Evolutionary conservation across 352 stramenopile species (phyloP).

Genomic region (Thraustochytrium sp.): DNA sequence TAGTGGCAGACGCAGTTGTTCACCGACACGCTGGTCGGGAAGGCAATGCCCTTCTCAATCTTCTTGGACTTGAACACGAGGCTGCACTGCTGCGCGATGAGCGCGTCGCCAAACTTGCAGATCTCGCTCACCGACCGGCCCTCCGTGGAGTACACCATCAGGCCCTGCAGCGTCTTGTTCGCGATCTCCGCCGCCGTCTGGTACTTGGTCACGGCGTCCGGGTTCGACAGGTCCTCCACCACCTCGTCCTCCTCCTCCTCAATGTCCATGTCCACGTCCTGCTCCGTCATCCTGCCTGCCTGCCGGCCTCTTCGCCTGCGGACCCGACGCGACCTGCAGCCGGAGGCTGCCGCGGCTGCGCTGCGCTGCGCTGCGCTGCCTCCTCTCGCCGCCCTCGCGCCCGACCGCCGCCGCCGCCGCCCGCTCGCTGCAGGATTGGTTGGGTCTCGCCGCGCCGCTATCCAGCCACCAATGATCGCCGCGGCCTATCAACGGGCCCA

Average conservation of each 20-base stretch:
- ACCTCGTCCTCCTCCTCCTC: slow-evolving; percentile 5
- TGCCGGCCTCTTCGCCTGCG: no score
- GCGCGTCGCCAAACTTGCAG: slow-evolving; percentile 80
- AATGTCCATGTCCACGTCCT: slow-evolving; percentile 9
- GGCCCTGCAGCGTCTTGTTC: slow-evolving; percentile 89
- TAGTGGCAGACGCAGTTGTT: slow-evolving; percentile 99
- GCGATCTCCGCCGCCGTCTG: slow-evolving; percentile 95
- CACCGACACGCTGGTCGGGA: slow-evolving; percentile 96
- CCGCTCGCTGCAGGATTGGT: no score
- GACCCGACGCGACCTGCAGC: no score
- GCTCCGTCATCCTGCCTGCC: no score
- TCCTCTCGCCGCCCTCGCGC: no score
- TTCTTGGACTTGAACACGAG: slow-evolving; percentile 95
- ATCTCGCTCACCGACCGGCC: slow-evolving; percentile 91
- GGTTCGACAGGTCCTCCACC: slow-evolving; percentile 51
- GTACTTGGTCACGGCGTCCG: slow-evolving; percentile 92
- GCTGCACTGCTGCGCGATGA: slow-evolving; percentile 63
- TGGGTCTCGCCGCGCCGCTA: no score
- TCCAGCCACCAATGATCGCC: no score
- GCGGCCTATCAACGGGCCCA: no score
- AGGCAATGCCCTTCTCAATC: slow-evolving; percentile 96
- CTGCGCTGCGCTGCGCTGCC: no score
- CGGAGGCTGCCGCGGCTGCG: no score
- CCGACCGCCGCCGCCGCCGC: no score
- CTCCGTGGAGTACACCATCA: slow-evolving; percentile 84